Percentiles rank a stretch among this genome's conserved stretches.
Conservation (phyloP, 352 stramenopile species). For the Globisporangium canariense region DNA sequence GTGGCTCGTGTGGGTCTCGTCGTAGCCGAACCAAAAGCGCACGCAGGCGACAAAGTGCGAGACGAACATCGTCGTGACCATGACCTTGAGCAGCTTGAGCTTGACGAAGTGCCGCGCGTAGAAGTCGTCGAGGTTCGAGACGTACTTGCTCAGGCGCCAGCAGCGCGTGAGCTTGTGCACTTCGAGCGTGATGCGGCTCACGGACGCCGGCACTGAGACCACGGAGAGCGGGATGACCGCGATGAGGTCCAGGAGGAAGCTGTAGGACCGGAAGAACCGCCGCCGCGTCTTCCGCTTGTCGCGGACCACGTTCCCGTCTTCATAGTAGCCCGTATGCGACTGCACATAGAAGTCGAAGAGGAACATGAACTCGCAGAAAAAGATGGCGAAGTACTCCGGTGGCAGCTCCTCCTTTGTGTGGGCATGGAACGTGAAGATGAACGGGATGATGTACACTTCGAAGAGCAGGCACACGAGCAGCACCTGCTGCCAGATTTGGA, state of each 20-base stretch:
- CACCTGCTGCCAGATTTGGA: conserved; percentile 53
- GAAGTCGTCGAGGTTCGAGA: conserved; percentile 47
- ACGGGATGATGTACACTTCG: conserved; percentile 45
- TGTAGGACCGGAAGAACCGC: conserved; percentile 38
- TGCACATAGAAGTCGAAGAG: conserved; percentile 53
- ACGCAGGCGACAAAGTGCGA: conserved; percentile 49
- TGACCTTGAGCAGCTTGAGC: conserved; percentile 50
- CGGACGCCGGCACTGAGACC: conserved; percentile 1
- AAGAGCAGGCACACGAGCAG: conserved; percentile 39
- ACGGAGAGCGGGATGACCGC: conserved; percentile 42
- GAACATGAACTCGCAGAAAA: conserved; percentile 37
- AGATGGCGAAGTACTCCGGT: neutral
- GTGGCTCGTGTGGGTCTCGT: conserved; percentile 9
- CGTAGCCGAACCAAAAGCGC: conserved; percentile 35
- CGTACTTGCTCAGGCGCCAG: conserved; percentile 40
- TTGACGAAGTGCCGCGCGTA: conserved; percentile 50
- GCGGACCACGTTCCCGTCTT: conserved; percentile 43
- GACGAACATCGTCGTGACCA: conserved; percentile 33
- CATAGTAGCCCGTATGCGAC: conserved; percentile 56
- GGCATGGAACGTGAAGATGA: conserved; percentile 43
- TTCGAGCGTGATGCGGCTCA: conserved; percentile 24
- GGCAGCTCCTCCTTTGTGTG: neutral
- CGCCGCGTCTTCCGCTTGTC: conserved; percentile 33
- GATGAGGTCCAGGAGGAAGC: conserved; percentile 42
- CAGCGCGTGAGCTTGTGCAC: conserved; percentile 49